These are phyloP conservation scores for Hirsutella minnesotensis DNA, from an alignment of 2,329 filamentous ascomycete genomes.

Conservation along the genomic window DNA sequence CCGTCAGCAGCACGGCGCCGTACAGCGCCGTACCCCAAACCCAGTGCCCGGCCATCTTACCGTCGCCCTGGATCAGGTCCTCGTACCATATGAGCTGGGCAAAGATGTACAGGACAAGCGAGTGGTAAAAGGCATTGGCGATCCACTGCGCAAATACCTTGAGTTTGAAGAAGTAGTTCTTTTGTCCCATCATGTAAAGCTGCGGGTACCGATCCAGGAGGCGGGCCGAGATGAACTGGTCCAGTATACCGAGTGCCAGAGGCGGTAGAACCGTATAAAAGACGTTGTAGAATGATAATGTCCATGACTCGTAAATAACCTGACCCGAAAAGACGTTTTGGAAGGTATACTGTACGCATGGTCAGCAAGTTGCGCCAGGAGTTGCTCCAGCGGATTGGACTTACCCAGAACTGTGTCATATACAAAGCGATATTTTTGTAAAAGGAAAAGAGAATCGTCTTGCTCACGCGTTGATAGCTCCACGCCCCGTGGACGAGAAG, in stretches of 20 bases:
- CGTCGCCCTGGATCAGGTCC: constrained; percentile 69
- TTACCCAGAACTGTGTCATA: constrained; percentile 98
- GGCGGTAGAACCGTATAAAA: constrained; percentile 93
- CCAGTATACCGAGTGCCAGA: constrained; percentile 88
- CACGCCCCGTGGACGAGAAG: constrained; percentile 91
- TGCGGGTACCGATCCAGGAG: constrained; percentile 93
- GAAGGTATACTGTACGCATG: constrained; percentile 63
- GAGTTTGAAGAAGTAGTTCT: constrained; percentile 85
- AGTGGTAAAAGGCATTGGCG: constrained; percentile 89
- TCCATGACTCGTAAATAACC: constrained; percentile 99
- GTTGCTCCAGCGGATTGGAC: constrained; percentile 17
- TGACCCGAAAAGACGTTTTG: constrained; percentile 97
- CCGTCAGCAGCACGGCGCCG: constrained; percentile 83
- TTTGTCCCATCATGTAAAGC: constrained; percentile 85
- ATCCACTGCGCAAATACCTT: constrained; percentile 92
- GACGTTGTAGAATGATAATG: constrained; percentile 98
- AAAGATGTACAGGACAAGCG: constrained; percentile 80
- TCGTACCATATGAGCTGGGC: constrained; percentile 69
- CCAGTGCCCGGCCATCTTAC: constrained; percentile 84
- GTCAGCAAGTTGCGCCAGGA: background rate
- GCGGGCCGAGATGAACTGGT: constrained; percentile 92
- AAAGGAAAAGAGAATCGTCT: constrained; percentile 95
- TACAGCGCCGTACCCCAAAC: constrained; percentile 96
- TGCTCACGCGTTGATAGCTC: constrained; percentile 95
- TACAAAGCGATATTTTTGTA: constrained; percentile 99